Evolutionary conservation across 169 alveolate genomes (phyloP), one percentile per base, ranked within the genome.

Genomic region (Plasmodium gonderi): DNA sequence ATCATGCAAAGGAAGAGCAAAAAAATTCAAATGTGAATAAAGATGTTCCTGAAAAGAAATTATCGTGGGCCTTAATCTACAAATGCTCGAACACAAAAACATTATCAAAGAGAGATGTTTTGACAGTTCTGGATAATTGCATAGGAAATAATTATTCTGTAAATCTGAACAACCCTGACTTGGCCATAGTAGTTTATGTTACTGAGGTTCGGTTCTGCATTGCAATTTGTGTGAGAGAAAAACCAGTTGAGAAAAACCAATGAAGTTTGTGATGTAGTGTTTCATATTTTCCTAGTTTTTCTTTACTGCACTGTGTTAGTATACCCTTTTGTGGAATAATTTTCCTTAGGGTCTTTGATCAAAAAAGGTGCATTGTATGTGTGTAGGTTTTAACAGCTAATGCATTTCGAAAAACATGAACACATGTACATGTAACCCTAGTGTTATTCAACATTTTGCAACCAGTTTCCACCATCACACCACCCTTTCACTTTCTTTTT

Each of bases 51-150:
- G 49, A n/a, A 54, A 68, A 92, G 12, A 77, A 91, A 74, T 12
- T 7, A 36, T 82, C 97, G 14, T 95, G 96, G 96, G 95, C 95
- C n/a, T 79, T 95, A 38, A 75, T 92, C 60, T 95, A 94, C 54
- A 90, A 79, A 45, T 79, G 96, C 44, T 85, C 94, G 20, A 92
- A 94, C 54, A 94, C 96, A 9, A 95, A 94, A 42, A 95, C 96
- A 40, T 17, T 94, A 17, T 44, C 64, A 20, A 78, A 95, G 45
- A 85, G 69, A 54, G 93, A 81, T 23, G 96, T 95, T 23, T 68
- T 95, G 20, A 95, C 91, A 20, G 69, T 95, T 11, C 79, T 92
- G 2, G 95, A 74, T 33, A 91, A 83, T 20, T 74, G 95, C 54
- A 91, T 95, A 29, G 97, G 97, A 31, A 51, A 67, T 49, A 91